A percentile compares a stretch with the other conserved stretches of the same genome.
phyloP scores from a whole-genome alignment of 1,139 yeast species.

The Saccharomyces hybrid region DNA sequence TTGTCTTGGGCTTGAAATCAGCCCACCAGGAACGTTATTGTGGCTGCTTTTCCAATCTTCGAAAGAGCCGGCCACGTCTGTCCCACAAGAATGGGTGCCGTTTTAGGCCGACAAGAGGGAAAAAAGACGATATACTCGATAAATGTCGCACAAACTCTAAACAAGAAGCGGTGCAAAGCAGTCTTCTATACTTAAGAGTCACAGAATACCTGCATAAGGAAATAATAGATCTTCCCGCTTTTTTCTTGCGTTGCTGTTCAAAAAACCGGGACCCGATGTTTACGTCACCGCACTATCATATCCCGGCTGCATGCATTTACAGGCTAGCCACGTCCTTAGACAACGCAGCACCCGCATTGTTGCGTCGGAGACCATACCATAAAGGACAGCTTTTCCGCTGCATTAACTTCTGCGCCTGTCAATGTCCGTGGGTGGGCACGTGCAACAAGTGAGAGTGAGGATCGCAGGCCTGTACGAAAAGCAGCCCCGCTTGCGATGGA shows the following conservation, averaged over 20 bases:
- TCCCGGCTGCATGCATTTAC: background rate
- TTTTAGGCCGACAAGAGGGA: background rate
- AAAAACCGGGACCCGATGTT: background rate
- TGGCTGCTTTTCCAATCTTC: background rate
- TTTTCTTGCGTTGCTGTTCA: background rate
- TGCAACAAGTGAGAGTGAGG: background rate
- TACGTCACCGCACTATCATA: background rate
- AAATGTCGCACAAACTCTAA: background rate
- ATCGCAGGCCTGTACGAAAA: background rate
- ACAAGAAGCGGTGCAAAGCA: background rate
- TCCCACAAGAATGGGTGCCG: background rate
- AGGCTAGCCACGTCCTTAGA: background rate
- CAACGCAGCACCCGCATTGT: background rate
- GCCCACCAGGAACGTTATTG: background rate
- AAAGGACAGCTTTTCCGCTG: background rate
- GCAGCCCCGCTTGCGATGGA: background rate
- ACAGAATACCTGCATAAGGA: constrained; percentile 1
- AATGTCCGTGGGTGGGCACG: background rate
- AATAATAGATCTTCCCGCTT: background rate
- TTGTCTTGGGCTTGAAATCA: background rate
- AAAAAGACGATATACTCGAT: background rate
- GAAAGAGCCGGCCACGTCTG: background rate
- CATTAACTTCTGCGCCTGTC: background rate
- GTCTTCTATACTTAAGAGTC: background rate
- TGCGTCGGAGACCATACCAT: background rate